Conservation (phyloP, 1,284 basidiomycete species). For the Ceratobasidium sp. region DNA sequence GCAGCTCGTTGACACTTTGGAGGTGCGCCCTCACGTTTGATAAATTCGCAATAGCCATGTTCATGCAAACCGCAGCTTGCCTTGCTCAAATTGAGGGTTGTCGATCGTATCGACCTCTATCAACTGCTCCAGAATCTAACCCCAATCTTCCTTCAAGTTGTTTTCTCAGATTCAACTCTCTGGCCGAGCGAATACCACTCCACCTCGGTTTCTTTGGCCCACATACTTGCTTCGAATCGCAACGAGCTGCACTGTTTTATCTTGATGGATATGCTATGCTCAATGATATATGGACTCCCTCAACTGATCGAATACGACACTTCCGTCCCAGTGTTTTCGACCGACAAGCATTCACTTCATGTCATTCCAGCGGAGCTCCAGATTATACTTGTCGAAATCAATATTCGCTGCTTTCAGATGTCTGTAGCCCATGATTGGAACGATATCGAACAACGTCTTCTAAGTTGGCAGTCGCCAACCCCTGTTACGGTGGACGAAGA, state of each 20-base stretch:
- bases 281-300: not conserved
- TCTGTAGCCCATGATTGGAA: not conserved
- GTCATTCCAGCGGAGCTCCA: not conserved
- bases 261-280: not conserved
- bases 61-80: not conserved
- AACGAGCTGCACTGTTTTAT: not conserved
- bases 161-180: not conserved
- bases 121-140: not conserved
- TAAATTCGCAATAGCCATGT: no score
- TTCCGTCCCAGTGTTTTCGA: not conserved
- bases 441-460: not conserved
- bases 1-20: not conserved
- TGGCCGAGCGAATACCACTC: not conserved
- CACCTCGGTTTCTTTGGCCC: not conserved
- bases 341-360: not conserved
- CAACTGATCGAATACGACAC: constrained; percentile 12
- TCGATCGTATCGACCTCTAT: not conserved
- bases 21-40: constrained; percentile 1
- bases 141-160: not conserved
- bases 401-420: not conserved
- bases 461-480: not conserved
- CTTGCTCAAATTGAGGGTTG: not conserved
- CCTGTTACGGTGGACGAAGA: not conserved
- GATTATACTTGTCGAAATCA: constrained; percentile 13
- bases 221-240: not conserved